Conservation (phyloP, 106 monocot species). For the Acorus calamus region DNA sequence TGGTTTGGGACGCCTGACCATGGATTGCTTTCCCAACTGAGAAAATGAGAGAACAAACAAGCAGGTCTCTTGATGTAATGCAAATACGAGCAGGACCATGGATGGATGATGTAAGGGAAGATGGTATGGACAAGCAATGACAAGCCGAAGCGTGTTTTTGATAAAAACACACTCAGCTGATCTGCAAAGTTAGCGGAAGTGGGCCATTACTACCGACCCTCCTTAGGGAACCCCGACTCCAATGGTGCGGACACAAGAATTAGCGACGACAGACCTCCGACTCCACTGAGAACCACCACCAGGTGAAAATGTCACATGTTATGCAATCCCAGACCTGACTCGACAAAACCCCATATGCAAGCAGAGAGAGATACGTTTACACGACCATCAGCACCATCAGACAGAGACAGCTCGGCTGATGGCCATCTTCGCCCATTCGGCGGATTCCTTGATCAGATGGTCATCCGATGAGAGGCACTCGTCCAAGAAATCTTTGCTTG, state of each 20-base stretch:
- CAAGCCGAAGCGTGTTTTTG: too few relatives aligned
- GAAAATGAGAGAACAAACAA: too few relatives aligned
- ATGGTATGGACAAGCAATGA: too few relatives aligned
- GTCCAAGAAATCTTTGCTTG: constrained; percentile 42
- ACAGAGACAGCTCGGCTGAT: constrained; percentile 30
- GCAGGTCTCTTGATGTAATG: too few relatives aligned
- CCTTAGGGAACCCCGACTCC: constrained; percentile 2
- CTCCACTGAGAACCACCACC: constrained; percentile 8
- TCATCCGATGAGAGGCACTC: too few relatives aligned
- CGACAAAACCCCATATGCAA: constrained; percentile 24
- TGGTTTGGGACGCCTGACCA: too few relatives aligned
- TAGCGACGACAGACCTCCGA: constrained; percentile 4
- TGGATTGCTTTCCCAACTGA: too few relatives aligned
- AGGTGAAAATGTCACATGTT: constrained; percentile 18
- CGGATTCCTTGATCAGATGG: too few relatives aligned
- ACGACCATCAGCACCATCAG: constrained; percentile 28
- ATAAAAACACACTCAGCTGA: background rate
- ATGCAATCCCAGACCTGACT: constrained; percentile 54
- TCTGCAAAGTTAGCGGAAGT: constrained; percentile 3
- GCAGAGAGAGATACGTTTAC: constrained; percentile 23
- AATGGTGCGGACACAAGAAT: constrained; percentile 11
- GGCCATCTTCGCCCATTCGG: too few relatives aligned
- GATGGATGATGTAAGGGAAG: too few relatives aligned
- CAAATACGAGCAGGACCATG: too few relatives aligned
- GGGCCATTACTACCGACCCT: background rate